Percentiles rank a stretch among this genome's conserved stretches.
Evolutionary conservation across 2,329 filamentous ascomycete species (phyloP).

Genomic region (Botryotinia calthae): DNA sequence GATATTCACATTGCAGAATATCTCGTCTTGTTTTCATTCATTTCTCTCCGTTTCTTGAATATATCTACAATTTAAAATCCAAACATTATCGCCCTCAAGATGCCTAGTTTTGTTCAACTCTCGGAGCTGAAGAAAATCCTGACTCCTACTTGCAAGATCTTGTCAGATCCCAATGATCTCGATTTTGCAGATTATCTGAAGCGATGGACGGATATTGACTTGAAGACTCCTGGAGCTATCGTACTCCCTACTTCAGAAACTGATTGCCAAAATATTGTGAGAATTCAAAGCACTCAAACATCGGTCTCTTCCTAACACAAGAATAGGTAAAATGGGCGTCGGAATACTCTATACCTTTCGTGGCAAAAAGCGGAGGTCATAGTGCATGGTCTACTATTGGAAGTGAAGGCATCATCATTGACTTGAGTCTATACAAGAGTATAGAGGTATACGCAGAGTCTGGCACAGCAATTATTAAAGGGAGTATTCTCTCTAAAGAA

Average conservation of each 20-base stretch:
- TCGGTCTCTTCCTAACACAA: not conserved
- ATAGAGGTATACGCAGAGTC: slow-evolving; percentile 27
- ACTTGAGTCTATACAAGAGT: slow-evolving; percentile 27
- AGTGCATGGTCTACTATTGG: slow-evolving; percentile 36
- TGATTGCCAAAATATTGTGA: slow-evolving; percentile 24
- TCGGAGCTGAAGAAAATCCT: not conserved
- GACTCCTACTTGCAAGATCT: not conserved
- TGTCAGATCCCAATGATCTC: not conserved
- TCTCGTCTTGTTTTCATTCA: not conserved
- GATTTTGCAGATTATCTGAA: slow-evolving; percentile 17
- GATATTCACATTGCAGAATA: not conserved
- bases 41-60: not conserved
- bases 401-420: slow-evolving; percentile 33
- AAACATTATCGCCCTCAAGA: not conserved
- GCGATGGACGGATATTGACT: slow-evolving; percentile 25
- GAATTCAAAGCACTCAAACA: not conserved
- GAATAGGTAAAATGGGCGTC: slow-evolving; percentile 20
- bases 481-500: not conserved
- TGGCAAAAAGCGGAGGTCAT: slow-evolving; percentile 32
- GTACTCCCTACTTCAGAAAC: slow-evolving; percentile 23
- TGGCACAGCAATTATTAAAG: slow-evolving; percentile 22
- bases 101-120: not conserved
- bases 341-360: slow-evolving; percentile 27
- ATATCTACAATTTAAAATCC: not conserved
- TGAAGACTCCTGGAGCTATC: slow-evolving; percentile 24